Base-by-base conservation (phyloP, 208 protist species). In the Polymyxa betae region DNA sequence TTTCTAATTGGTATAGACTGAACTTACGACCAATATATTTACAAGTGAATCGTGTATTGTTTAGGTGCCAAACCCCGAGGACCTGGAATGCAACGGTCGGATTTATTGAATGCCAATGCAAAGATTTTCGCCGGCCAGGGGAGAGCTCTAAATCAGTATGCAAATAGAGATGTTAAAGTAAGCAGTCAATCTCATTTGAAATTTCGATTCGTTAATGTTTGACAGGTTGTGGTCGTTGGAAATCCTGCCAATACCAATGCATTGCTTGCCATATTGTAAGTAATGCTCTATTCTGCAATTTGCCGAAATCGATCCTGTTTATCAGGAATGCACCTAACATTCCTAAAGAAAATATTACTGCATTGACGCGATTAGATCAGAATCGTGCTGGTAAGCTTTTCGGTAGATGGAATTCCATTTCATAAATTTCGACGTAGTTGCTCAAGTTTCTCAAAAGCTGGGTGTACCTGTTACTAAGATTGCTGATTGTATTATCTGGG, bases 221-320 rank as follows among this genome's bases (percentile, higher is more conserved):
- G 16, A 45, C n/a, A 82, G 72, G 72, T 82, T 68, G 35, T 93
- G 40, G 90, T 91, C 43, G 88, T 93, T 35, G 77, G 68, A 0
- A 99, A 99, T 91, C 97, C 98, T 20, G 97, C 97, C 40, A 99
- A 99, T 93, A 99, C 98, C 38, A 99, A 99, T 93, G 95, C 96
- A 0, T 93, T 98, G 24, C 95, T 98, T 77, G 93, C 97, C 12
- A 5, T 90, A 0, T 77, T 64, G 16, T 60, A 60, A 5, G 5
- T 60, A 60, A 24, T 60, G 49, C 49, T 60, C 24, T 60, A 60
- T 5, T 24, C 49, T 60, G 49, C 5, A 60, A 60, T 24, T 29
- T 60, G 49, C 49, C 24, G 5, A 60, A 60, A 5, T 60, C 12
- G 12, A 29, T 60, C 49, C 24, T 60, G 5, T 60, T 60, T 24